Base-by-base conservation (phyloP, 306 rosid species). In the Myrica gale region DNA sequence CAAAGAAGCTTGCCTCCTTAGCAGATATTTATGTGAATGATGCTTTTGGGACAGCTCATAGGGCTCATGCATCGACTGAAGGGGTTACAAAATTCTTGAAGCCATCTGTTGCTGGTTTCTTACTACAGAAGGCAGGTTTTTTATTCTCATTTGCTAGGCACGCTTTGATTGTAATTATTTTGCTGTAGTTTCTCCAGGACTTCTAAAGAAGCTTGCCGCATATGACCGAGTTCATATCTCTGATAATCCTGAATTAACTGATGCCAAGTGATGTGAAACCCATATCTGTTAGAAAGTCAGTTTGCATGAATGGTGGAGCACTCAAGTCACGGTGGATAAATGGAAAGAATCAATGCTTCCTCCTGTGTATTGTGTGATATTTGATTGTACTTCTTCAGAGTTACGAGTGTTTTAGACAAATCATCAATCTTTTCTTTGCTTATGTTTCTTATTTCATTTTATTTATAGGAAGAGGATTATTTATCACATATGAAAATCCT, bases 51-150 rank as follows among this genome's bases (percentile, higher is more conserved):
- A 96, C 99, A 61, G 99, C 99, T 37, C 99, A 96, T 55, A 92
- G 99, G 83, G 99, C 99, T 71, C 99, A 96, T 78, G 99, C 99
- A 74, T 96, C 99, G 60, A 96, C 99, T 21, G 99, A 96, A 85
- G 99, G 99, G 1, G 99, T 96, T 86, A 92, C 99, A 72, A 96
- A 96, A 77, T 96, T 79, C 85, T 85, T 96, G 88, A 96, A 85
- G 84, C 99, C 99, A 75, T 96, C 99, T 53, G 99, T 96, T 39
- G 93, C 99, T 46, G 99, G 99, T 73, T 96, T 92, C 78, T 98
- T 96, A 55, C 86, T 96, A 88, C 99, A 96, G 83, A 96, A 96
- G 98, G 99, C 92, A 54, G 73, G 81, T 19, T 79, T 75, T 41
- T 80, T 76, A 46, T 57, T 21, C 44, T 52, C 63, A 46, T 23